phyloP scores from a whole-genome alignment of 495 filamentous ascomycete species.

The Chaetomium cochliodes region DNA sequence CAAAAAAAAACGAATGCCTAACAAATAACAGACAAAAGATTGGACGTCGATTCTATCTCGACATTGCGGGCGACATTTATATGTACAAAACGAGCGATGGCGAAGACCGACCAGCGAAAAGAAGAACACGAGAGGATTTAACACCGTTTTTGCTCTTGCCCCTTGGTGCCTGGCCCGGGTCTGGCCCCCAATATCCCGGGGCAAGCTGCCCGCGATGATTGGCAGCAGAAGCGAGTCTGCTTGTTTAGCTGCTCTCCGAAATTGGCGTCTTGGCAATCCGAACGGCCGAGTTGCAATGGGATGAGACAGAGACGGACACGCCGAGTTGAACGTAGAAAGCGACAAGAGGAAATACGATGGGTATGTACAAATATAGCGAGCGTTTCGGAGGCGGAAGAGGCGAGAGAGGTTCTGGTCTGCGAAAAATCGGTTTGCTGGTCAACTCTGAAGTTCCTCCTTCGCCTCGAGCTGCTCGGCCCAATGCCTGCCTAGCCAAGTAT shows the following conservation, averaged over 20 bases:
- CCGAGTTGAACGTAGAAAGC: not conserved
- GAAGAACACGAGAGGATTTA: not conserved
- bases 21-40: slow-evolving; percentile 2
- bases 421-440: not conserved
- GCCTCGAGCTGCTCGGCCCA: no score
- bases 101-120: not conserved
- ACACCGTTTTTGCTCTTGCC: not conserved
- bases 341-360: no score
- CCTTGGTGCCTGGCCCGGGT: slow-evolving; percentile 13
- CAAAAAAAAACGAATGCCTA: not conserved
- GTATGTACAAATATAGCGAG: no score
- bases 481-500: slow-evolving; percentile 4
- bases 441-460: not conserved
- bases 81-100: not conserved
- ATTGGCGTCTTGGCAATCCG: not conserved
- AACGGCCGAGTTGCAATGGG: not conserved
- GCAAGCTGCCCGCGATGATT: not conserved
- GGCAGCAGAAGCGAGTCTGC: not conserved
- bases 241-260: not conserved
- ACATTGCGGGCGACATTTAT: slow-evolving; percentile 2
- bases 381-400: no score
- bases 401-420: not conserved
- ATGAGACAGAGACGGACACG: not conserved
- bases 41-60: slow-evolving; percentile 16
- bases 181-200: not conserved